A percentile compares a stretch with the other conserved stretches of the same genome.
Evolutionary conservation across 805 yeast species (phyloP).

Genomic region (Yueomyces sp.): DNA sequence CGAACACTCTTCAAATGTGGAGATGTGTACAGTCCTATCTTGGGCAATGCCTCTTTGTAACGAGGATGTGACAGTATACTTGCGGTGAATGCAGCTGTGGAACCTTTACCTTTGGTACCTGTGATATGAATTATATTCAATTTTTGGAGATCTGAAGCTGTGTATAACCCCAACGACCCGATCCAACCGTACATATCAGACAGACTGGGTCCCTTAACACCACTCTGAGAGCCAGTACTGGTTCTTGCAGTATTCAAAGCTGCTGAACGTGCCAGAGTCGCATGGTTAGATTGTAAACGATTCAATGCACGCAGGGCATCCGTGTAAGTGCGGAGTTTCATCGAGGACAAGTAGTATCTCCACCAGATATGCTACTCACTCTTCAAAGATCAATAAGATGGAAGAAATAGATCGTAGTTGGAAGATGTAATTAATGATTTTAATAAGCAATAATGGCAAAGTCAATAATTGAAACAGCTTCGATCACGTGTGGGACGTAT

Average conservation of each 20-base stretch:
- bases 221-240: conserved; percentile 24
- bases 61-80: conserved; percentile 48
- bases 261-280: conserved; percentile 72
- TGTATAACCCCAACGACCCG: conserved; percentile 47
- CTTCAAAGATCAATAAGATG: conserved; percentile 6
- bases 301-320: conserved; percentile 83
- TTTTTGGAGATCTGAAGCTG: conserved; percentile 51
- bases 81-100: conserved; percentile 89
- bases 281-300: conserved; percentile 80
- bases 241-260: conserved; percentile 54
- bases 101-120: conserved; percentile 98
- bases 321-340: conserved; percentile 22
- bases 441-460: too few species aligned
- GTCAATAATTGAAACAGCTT: too few species aligned
- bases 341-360: not conserved
- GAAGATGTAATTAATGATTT: not conserved
- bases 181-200: conserved; percentile 82
- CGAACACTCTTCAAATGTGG: conserved; percentile 91
- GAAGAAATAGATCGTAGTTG: not conserved
- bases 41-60: conserved; percentile 32
- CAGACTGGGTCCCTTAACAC: conserved; percentile 29
- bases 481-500: too few species aligned
- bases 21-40: conserved; percentile 87
- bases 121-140: conserved; percentile 83
- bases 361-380: too few species aligned